Base-by-base conservation (phyloP, 2,329 filamentous ascomycete genomes). In the Penicillium hesseltinei region DNA sequence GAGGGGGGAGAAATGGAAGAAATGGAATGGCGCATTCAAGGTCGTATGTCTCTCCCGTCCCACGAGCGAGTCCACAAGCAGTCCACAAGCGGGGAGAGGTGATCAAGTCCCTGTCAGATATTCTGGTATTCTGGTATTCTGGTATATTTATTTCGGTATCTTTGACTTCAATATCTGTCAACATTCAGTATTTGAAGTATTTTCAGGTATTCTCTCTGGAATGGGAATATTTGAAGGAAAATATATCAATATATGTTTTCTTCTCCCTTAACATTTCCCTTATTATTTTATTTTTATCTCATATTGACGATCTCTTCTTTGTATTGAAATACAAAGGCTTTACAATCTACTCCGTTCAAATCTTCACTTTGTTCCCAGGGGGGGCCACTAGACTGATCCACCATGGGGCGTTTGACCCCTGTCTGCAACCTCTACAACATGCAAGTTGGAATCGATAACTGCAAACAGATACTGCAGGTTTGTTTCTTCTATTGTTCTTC, bases 51-150 rank as follows among this genome's bases (percentile, higher is more conserved):
- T 54, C 19, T 49, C 33, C 44, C 51, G 51, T 53, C 51, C 42
- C 51, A 53, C 51, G 50, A 49, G 48, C 17, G 35, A 40, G 36
- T 50, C 52, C 52, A 54, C 52, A 51, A 51, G 52, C 52, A 40
- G 36, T 43, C 52, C 52, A 54, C 52, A 51, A 51, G 52, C 52
- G 52, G 52, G 52, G 52, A 54, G 52, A 49, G 17, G 19, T 25
- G 27, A 40, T 49, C 25, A 29, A 5, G 19, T 27, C 19, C 19
- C 33, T 13, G 43, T 45, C 43, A 45, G 29, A 25, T 35, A 21
- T 35, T 33, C 29, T 35, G 19, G 45, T 47, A 47, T 47, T 35
- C 2, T 35, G 29, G 33, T 31, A 31, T 31, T 13, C 11, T 33
- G 45, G 33, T 33, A 29, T 50, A 29, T 15, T 11, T 15, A 50